phyloP scores from a whole-genome alignment of 192 early-diverging fungal genomes.

The Glomus cerebriforme region DNA sequence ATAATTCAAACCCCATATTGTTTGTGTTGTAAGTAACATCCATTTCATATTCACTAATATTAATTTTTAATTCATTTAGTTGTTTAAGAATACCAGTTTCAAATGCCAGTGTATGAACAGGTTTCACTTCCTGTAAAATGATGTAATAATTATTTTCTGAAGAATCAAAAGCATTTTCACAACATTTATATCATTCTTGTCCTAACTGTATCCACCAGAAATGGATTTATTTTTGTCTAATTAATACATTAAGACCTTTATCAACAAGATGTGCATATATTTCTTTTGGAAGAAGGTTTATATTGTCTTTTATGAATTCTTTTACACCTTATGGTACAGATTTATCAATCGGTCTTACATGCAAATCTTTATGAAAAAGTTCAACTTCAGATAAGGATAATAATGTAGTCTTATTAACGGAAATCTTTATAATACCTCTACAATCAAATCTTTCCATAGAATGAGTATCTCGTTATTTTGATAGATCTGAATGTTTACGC shows the following conservation, averaged over 20 bases:
- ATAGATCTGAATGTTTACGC: slow-evolving; percentile 3
- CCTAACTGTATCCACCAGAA: slow-evolving; percentile 21
- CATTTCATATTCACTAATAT: not conserved
- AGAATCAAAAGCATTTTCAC: slow-evolving; percentile 14
- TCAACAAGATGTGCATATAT: slow-evolving; percentile 9
- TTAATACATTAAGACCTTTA: not conserved
- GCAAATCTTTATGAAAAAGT: not conserved
- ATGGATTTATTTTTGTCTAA: slow-evolving; percentile 22
- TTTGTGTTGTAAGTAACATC: not conserved
- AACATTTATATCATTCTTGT: slow-evolving; percentile 19
- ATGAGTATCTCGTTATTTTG: not conserved
- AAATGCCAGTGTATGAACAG: not conserved
- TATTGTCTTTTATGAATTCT: not conserved
- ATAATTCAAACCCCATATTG: not conserved
- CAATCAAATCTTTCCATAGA: slow-evolving; percentile 5
- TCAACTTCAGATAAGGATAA: no score
- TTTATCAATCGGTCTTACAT: not conserved
- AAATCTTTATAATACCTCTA: not conserved
- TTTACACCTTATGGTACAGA: not conserved
- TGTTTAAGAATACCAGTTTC: not conserved
- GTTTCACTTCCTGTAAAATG: not conserved
- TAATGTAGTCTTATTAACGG: not conserved
- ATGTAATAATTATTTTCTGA: no score
- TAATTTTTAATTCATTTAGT: not conserved
- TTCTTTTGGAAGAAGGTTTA: slow-evolving; percentile 11